Evolutionary conservation across 2,329 filamentous ascomycete species (phyloP), one percentile per base, ranked within the genome.

Genomic region (Macroventuria anomochaeta): DNA sequence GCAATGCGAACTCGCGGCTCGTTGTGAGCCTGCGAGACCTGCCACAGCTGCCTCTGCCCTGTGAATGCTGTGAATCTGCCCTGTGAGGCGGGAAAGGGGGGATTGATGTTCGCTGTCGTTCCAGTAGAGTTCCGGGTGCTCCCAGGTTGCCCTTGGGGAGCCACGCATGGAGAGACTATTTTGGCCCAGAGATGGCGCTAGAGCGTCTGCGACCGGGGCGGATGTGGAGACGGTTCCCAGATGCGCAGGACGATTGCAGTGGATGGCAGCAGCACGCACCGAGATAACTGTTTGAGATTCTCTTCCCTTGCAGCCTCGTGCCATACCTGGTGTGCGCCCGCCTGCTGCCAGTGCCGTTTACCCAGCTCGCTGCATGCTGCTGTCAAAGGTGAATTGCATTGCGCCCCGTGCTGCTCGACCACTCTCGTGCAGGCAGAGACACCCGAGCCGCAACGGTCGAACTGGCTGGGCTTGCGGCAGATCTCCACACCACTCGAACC

Each of bases 401-500:
- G 23, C n/a, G n/a, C 32, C 32, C 32, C 33, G 6, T 23, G 26
- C 25, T 37, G 33, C 25, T 3, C 37, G 29, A 21, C 18, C 28
- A 34, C 10, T 41, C 28, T 12, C 37, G 13, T 7, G 38, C 46
- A 21, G 15, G 21, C 15, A 48, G 34, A 18, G 38, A 38, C 33
- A n/a, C 15, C 20, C 31, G n/a, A 31, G 31, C 38, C 38, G 49
- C 49, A 47, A 23, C 41, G 49, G 34, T 36, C 31, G 38, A 20
- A 46, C 49, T 46, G 49, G 41, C 47, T 41, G 40, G 48, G 29
- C 41, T 18, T 23, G 41, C 49, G 42, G 38, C 21, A 31, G 32
- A 43, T 48, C 38, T 54, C 51, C 51, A 40, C 51, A 54, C 47
- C 39, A 44, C 31, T 48, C 51, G 51, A 54, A 48, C 60, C 41